Base-by-base conservation (phyloP, 1,284 basidiomycete species). In the Irpex lacteus region DNA sequence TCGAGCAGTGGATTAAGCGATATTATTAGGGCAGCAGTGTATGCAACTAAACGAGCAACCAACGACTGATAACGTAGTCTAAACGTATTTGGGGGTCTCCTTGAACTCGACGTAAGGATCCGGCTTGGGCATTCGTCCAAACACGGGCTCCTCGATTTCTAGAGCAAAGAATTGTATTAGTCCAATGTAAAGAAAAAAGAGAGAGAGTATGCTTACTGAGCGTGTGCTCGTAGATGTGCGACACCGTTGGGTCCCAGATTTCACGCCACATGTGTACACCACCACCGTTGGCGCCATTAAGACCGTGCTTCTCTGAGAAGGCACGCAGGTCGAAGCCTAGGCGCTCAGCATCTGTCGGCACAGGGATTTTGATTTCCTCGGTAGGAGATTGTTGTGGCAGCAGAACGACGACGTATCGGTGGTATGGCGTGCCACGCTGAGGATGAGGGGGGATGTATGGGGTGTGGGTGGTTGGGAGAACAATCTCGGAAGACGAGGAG, bases 361-460 rank as follows among this genome's bases (percentile, higher is more conserved):
- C 70, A 11, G 80, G 79, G 21, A 81, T 73, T n/a, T 76, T 70
- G 15, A 84, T 73, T 15, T 76, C 75, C 58, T 74, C 67, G 5
- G 74, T 70, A 0, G 75, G 69, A 0, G 79, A 73, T 36, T 73
- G 68, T 70, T 97, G 94, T n/a, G 88, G 89, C 59, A 96, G 82
- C 34, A 96, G 80, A 19, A 96, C 77, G 32, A 89, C 70, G 1
- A 88, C 87, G 76, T 96, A 96, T 62, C 95, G 90, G 77, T 96
- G 95, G 77, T 94, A 95, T 0, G 86, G 86, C 4, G 93, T 90
- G 55, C 94, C 94, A 38, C 83, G 82, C 72, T 94, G 90, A 4
- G 95, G 95, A 71, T 96, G 94, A 3, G 95, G 95, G 2, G 95
- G 92, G 63, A 95, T 78, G 71, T 95, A 97, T 9, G 80, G 75